phyloP scores from a whole-genome alignment of 1,284 basidiomycete genomes.

The Neonothopanus nambi region DNA sequence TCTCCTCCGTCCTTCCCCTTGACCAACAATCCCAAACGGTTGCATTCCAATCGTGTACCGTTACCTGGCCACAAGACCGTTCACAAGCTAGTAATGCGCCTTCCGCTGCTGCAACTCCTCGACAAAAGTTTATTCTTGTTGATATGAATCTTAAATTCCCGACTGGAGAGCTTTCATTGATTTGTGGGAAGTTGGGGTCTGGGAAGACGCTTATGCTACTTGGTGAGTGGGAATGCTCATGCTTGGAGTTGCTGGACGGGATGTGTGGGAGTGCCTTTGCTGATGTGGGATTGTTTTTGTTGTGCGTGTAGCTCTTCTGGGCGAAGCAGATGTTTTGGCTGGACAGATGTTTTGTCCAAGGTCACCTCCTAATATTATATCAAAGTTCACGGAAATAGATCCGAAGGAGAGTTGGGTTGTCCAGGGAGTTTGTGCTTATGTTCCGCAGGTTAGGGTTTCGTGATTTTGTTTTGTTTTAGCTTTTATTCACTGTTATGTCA shows the following conservation, averaged over 20 bases:
- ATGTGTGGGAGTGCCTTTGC: background rate
- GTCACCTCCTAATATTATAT: slow-evolving; percentile 79
- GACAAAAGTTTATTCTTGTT: slow-evolving; percentile 77
- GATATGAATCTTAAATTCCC: slow-evolving; percentile 84
- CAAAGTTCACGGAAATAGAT: slow-evolving; percentile 47
- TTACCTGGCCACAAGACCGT: slow-evolving; percentile 87
- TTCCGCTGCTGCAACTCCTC: slow-evolving; percentile 71
- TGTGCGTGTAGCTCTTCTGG: slow-evolving; percentile 66
- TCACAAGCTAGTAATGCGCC: slow-evolving; percentile 47
- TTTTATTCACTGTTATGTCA: slow-evolving; percentile 26
- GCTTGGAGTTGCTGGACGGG: too few relatives aligned
- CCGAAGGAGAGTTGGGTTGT: slow-evolving; percentile 74
- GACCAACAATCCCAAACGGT: slow-evolving; percentile 60
- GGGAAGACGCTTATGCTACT: slow-evolving; percentile 84
- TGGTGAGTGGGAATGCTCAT: slow-evolving; percentile 38
- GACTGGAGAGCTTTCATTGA: slow-evolving; percentile 70
- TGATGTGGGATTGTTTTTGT: slow-evolving; percentile 13
- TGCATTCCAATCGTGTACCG: slow-evolving; percentile 78
- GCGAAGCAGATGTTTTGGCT: slow-evolving; percentile 84
- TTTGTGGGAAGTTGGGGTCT: slow-evolving; percentile 82
- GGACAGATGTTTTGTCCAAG: slow-evolving; percentile 83
- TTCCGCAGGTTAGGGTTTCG: slow-evolving; percentile 64
- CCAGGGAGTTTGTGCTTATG: slow-evolving; percentile 81
- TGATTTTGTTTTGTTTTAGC: slow-evolving; percentile 21
- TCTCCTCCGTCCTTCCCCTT: slow-evolving; percentile 59